phyloP scores from a whole-genome alignment of 2,329 filamentous ascomycete species.

The Penicillium glabrum region DNA sequence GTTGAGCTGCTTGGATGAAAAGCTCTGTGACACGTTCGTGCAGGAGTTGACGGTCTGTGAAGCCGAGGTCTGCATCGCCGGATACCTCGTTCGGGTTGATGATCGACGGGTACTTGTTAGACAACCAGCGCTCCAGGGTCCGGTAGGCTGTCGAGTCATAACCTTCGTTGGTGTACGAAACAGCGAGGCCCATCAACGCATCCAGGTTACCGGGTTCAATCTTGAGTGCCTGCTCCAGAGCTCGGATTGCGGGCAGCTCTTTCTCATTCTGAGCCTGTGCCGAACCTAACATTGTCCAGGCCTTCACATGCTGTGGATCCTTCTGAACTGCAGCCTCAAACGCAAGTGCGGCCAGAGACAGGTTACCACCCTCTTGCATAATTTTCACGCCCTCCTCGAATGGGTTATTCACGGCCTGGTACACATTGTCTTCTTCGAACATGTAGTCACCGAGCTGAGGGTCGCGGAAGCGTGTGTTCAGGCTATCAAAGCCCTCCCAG shows the following conservation, averaged over 20 bases:
- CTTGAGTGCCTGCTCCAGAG: slow-evolving; percentile 86
- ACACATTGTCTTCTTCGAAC: slow-evolving; percentile 93
- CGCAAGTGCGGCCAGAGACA: slow-evolving; percentile 87
- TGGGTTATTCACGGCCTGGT: slow-evolving; percentile 75
- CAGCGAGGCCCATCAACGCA: slow-evolving; percentile 90
- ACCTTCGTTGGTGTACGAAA: slow-evolving; percentile 97
- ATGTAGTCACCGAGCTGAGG: slow-evolving; percentile 85
- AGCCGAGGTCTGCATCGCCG: slow-evolving; percentile 79
- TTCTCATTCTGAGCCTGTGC: slow-evolving; percentile 99
- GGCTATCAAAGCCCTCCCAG: slow-evolving; percentile 73
- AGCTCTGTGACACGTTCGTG: slow-evolving; percentile 87
- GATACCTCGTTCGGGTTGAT: slow-evolving; percentile 71
- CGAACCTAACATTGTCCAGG: slow-evolving; percentile 88
- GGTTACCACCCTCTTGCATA: slow-evolving; percentile 88
- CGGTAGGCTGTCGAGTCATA: slow-evolving; percentile 97
- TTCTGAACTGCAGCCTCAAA: slow-evolving; percentile 96
- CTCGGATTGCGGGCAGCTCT: slow-evolving; percentile 91
- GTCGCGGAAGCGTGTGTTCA: slow-evolving; percentile 70
- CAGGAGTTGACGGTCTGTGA: slow-evolving; percentile 86
- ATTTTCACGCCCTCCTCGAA: slow-evolving; percentile 93
- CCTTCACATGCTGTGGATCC: slow-evolving; percentile 81
- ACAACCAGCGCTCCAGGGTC: slow-evolving; percentile 93
- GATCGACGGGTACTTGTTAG: slow-evolving; percentile 87
- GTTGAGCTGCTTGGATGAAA: slow-evolving; percentile 89
- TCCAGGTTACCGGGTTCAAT: slow-evolving; percentile 82